Evolutionary conservation across 306 rosid species (phyloP).

Genomic region (Cajanus cajan): DNA sequence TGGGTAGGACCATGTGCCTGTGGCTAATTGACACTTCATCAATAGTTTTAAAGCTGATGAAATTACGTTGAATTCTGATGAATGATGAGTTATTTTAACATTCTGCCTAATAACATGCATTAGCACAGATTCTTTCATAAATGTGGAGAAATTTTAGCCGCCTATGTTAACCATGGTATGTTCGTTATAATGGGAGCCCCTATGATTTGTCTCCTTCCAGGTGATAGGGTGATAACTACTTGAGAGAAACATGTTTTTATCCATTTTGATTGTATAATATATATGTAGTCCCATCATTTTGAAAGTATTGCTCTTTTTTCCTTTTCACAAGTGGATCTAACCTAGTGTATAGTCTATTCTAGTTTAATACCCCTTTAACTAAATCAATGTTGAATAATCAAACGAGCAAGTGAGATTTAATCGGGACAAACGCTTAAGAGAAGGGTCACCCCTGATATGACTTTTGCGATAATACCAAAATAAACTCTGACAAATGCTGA

Average conservation of each 20-base stretch:
- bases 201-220: conserved; percentile 40
- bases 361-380: conserved; percentile 8
- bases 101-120: conserved; percentile 2
- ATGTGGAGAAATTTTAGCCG: conserved; percentile 1
- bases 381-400: conserved; percentile 17
- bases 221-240: conserved; percentile 40
- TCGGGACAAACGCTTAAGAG: conserved; percentile 6
- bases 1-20: conserved; percentile 54
- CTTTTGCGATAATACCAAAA: background rate
- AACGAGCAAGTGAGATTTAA: conserved; percentile 18
- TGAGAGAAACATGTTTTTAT: conserved; percentile 34
- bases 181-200: conserved; percentile 25
- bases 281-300: conserved; percentile 36
- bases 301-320: conserved; percentile 19
- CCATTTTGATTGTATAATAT: conserved; percentile 30
- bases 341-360: conserved; percentile 29
- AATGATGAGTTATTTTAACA: background rate
- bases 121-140: background rate
- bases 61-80: background rate
- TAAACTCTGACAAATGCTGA: background rate
- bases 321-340: conserved; percentile 27
- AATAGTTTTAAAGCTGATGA: conserved; percentile 5
- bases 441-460: background rate
- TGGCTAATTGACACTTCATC: conserved; percentile 43
- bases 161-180: conserved; percentile 2